Percentiles rank a stretch among this genome's conserved stretches.
Evolutionary conservation across 805 yeast species (phyloP).

Genomic region (Hanseniaspora occidentalis): DNA sequence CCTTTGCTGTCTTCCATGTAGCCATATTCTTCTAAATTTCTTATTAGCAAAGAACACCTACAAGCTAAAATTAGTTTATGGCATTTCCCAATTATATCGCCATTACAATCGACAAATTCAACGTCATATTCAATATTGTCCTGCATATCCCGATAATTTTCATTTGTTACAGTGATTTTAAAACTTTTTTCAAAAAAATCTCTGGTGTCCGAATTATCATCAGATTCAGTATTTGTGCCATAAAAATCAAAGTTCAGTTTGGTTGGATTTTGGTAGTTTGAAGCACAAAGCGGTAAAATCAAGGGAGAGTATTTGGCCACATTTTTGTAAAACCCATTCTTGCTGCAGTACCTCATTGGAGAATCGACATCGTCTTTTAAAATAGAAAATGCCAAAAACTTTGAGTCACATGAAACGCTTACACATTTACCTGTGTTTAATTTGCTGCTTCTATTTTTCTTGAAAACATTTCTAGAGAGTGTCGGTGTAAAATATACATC

Average conservation of each 20-base stretch:
- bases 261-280: constrained; percentile 3
- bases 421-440: constrained; percentile 23
- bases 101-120: constrained; percentile 9
- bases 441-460: constrained; percentile 22
- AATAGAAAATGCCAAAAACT: constrained; percentile 54
- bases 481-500: constrained; percentile 35
- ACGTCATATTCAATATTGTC: constrained; percentile 10
- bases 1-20: constrained; percentile 6
- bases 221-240: constrained; percentile 2
- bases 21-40: constrained; percentile 3
- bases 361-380: constrained; percentile 39
- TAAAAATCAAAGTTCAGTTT: neutral
- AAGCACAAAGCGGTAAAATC: constrained; percentile 3
- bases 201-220: constrained; percentile 6
- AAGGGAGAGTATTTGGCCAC: constrained; percentile 4
- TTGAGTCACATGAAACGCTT: constrained; percentile 52
- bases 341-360: neutral
- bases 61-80: constrained; percentile 14
- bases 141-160: neutral
- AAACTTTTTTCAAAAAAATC: neutral
- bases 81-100: constrained; percentile 9
- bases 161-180: neutral
- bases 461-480: constrained; percentile 7
- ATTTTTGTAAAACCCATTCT: neutral
- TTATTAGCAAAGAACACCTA: constrained; percentile 10